Evolutionary conservation across 2,329 filamentous ascomycete species (phyloP), one percentile per base, ranked within the genome.

Genomic region (Aureobasidium musti): DNA sequence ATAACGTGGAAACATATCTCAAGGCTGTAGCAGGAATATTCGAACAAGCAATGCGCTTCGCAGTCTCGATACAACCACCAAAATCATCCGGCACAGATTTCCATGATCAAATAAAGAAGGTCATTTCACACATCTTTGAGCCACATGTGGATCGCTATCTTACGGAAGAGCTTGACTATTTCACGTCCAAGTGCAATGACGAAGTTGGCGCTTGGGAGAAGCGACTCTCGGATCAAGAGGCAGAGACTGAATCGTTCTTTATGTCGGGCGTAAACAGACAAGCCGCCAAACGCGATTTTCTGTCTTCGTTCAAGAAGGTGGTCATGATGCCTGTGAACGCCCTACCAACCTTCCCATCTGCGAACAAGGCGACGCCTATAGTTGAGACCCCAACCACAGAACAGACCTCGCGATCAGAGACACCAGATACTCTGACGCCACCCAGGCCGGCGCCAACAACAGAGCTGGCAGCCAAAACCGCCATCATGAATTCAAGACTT

Each of bases 261-360:
- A 97, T 98, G 94, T 90, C 90, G 28, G 97, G 92, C 75, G 87
- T 98, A 74, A 97, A 94, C 75, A 86, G 95, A 30, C 92, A 96
- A 76, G 95, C 92, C 0, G 95, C 96, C 70, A 99, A 99, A 79
- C 91, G 92, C 71, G 95, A 99, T 76, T 99, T 99, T 73, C 76
- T 99, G 68, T 95, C 89, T 53, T 97, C 93, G 0, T 99, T 99
- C 82, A 97, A 92, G 75, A 98, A 98, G 77, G 95, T 99, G 10
- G 91, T 99, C 70, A 97, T 99, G 93, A 96, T 97, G 88, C 95
- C 95, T 2, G 94, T 99, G 57, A 96, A 91, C 63, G 94, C 92
- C 10, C 82, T 98, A 4, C 91, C 92, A 1, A 88, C 85, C 54
- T 86, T 81, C n/a, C 83, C 83, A 65, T 91, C 77, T 21, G 75